phyloP scores from a whole-genome alignment of 2,329 filamentous ascomycete genomes.

The Cordyceps pruinosa region DNA sequence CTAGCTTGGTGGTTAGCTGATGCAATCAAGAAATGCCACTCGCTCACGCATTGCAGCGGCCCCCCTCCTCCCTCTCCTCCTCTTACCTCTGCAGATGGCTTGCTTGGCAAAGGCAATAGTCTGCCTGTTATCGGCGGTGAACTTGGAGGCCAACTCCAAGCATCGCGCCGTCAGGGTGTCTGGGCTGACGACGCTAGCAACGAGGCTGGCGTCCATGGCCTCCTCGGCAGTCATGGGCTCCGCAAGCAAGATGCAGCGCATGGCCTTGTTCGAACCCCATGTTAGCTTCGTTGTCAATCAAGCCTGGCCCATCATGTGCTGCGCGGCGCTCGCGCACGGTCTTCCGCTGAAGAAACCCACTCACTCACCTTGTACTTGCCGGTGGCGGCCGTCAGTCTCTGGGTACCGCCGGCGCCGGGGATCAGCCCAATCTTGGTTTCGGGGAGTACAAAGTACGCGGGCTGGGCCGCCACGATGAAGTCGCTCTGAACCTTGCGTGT shows the following conservation, averaged over 20 bases:
- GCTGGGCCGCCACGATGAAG: conserved; percentile 18
- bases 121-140: not conserved
- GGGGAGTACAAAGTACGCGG: conserved; percentile 20
- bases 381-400: conserved; percentile 19
- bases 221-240: conserved; percentile 5
- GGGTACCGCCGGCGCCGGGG: conserved; percentile 22
- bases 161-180: not conserved
- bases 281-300: not conserved
- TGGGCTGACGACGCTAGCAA: not conserved
- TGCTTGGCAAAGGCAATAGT: conserved; percentile 7
- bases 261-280: not conserved
- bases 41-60: not conserved
- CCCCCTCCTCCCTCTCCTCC: no score
- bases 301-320: no score
- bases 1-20: not conserved
- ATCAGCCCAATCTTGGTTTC: conserved; percentile 23
- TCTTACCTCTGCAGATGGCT: conserved; percentile 10
- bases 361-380: conserved; percentile 21
- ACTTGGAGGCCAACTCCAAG: not conserved
- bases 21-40: no score
- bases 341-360: conserved; percentile 11
- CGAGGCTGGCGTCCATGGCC: conserved; percentile 1
- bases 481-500: conserved; percentile 19
- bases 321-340: no score
- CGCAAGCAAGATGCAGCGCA: conserved; percentile 8